Evolutionary conservation across 2,329 filamentous ascomycete species (phyloP).

Genomic region (Talaromyces sp.): DNA sequence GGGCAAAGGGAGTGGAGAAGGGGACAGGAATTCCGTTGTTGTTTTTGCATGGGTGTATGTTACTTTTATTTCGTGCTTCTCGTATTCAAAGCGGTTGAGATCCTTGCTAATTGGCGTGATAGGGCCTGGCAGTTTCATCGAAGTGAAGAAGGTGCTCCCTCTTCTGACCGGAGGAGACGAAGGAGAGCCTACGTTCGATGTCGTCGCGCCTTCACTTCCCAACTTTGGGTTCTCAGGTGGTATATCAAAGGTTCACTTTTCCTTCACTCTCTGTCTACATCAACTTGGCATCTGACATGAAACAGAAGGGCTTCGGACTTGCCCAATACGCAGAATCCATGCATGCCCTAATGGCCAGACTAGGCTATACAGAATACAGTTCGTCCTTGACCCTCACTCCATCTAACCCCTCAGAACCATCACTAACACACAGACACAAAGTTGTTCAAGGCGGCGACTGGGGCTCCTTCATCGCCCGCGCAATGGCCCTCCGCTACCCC

Average conservation of each 20-base stretch:
- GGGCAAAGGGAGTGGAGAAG: constrained; percentile 42
- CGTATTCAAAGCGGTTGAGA: background rate
- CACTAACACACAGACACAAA: background rate
- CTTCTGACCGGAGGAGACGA: constrained; percentile 37
- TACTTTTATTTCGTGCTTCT: background rate
- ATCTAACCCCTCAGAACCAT: too few relatives aligned
- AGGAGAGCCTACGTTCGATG: constrained; percentile 48
- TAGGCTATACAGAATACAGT: constrained; percentile 63
- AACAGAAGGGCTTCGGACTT: constrained; percentile 55
- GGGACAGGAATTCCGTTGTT: constrained; percentile 58
- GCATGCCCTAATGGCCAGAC: constrained; percentile 65
- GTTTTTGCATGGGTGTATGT: constrained; percentile 62
- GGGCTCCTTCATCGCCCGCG: constrained; percentile 62
- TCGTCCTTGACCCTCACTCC: constrained; percentile 4
- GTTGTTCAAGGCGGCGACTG: constrained; percentile 65
- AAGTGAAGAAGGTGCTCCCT: constrained; percentile 61
- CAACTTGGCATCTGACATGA: background rate
- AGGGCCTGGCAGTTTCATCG: constrained; percentile 65
- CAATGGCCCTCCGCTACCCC: constrained; percentile 59
- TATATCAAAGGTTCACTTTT: constrained; percentile 29
- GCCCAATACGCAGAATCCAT: constrained; percentile 61
- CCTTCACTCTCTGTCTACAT: background rate
- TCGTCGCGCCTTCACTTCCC: constrained; percentile 54
- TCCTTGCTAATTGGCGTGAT: background rate
- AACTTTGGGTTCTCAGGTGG: constrained; percentile 55